These are phyloP conservation scores for Schoenoplectus tabernaemontani DNA, from an alignment of 202 grass and related monocot genomes.

Conservation along the genomic window DNA sequence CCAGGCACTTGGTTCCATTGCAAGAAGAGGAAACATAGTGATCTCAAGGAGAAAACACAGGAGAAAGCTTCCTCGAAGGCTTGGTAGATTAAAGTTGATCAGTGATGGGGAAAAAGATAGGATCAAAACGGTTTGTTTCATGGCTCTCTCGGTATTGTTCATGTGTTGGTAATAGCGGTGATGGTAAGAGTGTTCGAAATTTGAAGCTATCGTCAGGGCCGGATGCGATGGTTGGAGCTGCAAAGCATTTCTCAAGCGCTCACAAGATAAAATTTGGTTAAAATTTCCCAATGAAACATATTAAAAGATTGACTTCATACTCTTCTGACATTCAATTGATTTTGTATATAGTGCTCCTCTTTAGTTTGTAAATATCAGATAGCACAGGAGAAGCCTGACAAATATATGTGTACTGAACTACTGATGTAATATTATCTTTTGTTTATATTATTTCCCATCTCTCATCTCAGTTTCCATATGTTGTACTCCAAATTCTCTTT, in stretches of 20 bases:
- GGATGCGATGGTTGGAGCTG: conserved; percentile 26
- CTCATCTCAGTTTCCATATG: not conserved
- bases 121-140: not conserved
- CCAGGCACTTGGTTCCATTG: not conserved
- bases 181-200: not conserved
- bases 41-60: not conserved
- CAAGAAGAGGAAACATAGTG: not conserved
- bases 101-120: not conserved
- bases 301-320: not conserved
- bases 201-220: not conserved
- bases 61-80: not conserved
- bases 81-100: not conserved
- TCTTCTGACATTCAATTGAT: not conserved
- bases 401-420: not conserved
- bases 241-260: conserved; percentile 32
- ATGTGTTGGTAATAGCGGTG: not conserved
- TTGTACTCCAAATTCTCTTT: not conserved
- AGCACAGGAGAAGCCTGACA: not conserved
- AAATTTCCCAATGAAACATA: not conserved
- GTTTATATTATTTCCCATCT: not conserved
- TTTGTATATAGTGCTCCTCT: not conserved
- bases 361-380: not conserved
- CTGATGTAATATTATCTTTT: not conserved
- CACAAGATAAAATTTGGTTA: conserved; percentile 39
- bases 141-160: conserved; percentile 32